Conservation (phyloP, 2,329 filamentous ascomycete genomes). For the Cordyceps javanica region DNA sequence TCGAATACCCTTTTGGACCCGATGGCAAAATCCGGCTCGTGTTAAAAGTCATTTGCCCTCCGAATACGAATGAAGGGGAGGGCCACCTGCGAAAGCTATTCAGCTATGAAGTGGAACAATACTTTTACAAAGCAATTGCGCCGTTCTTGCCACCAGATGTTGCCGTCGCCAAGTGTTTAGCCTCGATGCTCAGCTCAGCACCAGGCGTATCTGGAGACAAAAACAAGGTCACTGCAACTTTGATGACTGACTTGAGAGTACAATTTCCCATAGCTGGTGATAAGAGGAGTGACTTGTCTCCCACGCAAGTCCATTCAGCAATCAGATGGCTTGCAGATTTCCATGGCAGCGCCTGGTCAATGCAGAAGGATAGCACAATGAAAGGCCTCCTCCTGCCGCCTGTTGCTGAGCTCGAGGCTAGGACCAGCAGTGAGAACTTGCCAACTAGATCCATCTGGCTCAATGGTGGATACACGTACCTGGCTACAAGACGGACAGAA, state of each 20-base stretch:
- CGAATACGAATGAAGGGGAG: slow-evolving; percentile 40
- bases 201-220: slow-evolving; percentile 25
- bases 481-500: slow-evolving; percentile 55
- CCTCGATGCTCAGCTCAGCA: slow-evolving; percentile 28
- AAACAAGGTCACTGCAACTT: slow-evolving; percentile 41
- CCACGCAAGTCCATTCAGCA: slow-evolving; percentile 44
- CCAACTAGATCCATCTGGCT: slow-evolving; percentile 43
- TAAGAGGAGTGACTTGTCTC: slow-evolving; percentile 41
- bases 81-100: slow-evolving; percentile 60
- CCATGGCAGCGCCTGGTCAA: slow-evolving; percentile 47
- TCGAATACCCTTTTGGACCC: neutral
- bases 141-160: slow-evolving; percentile 37
- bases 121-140: slow-evolving; percentile 55
- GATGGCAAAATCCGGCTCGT: slow-evolving; percentile 36
- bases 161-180: slow-evolving; percentile 45
- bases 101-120: slow-evolving; percentile 61
- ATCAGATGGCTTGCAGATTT: slow-evolving; percentile 59
- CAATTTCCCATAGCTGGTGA: slow-evolving; percentile 51
- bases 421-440: slow-evolving; percentile 16
- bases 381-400: slow-evolving; percentile 45
- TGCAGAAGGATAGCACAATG: slow-evolving; percentile 23
- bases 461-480: slow-evolving; percentile 64
- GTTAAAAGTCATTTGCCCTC: slow-evolving; percentile 55
- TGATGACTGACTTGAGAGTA: slow-evolving; percentile 50
- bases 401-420: slow-evolving; percentile 42